Conservation (phyloP, 2,329 filamentous ascomycete species). For the Epichloe amarillans region DNA sequence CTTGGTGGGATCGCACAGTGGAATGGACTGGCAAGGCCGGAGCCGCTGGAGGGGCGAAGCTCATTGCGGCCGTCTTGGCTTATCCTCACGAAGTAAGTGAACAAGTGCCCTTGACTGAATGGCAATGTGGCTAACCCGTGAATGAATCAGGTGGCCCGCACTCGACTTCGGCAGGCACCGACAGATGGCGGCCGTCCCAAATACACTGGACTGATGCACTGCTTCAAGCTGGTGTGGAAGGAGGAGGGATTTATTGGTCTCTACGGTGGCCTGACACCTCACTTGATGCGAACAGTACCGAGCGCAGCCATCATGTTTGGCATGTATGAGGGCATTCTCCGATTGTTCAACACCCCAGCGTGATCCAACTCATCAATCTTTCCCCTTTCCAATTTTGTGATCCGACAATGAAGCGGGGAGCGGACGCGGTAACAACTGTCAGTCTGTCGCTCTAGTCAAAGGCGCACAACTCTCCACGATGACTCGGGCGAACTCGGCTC, state of each 20-base stretch:
- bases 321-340: slow-evolving; percentile 56
- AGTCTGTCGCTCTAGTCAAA: no score
- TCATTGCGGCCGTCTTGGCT: slow-evolving; percentile 69
- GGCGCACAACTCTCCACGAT: not conserved
- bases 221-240: slow-evolving; percentile 75
- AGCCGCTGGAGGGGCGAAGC: slow-evolving; percentile 72
- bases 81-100: slow-evolving; percentile 76
- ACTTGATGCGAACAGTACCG: slow-evolving; percentile 81
- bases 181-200: slow-evolving; percentile 57
- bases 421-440: not conserved
- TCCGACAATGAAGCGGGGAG: not conserved
- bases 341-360: slow-evolving; percentile 28
- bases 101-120: not conserved
- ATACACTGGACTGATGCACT: slow-evolving; percentile 80
- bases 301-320: slow-evolving; percentile 95
- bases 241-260: slow-evolving; percentile 78
- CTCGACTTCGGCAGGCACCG: slow-evolving; percentile 75
- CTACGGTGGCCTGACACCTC: slow-evolving; percentile 84
- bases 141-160: slow-evolving; percentile 54
- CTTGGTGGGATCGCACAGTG: slow-evolving; percentile 59
- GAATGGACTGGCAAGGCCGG: slow-evolving; percentile 67
- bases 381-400: not conserved
- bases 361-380: slow-evolving; percentile 8
- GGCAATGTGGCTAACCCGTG: not conserved
- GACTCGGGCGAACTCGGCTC: not conserved